Evolutionary conservation across 805 yeast genomes (phyloP), one percentile per base, ranked within the genome.

Genomic region (Ogataea trehaloabstinens): DNA sequence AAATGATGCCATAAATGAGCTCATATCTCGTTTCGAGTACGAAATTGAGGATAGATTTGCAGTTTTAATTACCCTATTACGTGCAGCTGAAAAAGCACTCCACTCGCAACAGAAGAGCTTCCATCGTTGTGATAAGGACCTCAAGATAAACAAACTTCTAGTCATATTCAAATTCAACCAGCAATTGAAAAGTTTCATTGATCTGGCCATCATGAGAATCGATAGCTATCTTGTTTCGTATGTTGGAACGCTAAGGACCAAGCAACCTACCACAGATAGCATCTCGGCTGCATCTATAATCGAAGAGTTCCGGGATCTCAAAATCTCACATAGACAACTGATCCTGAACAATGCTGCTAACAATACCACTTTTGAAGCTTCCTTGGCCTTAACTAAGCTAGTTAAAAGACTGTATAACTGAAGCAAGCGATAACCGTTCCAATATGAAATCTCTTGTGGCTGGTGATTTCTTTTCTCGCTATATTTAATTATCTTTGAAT

Each of bases 11-110:
- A 33, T 51, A 7, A 41, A 48, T 13, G 35, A 41, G 19, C 31
- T 42, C 13, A 37, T 49, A 2, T 33, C 44, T 5, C 42, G 43
- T 1, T 52, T 52, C 22, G 58, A 55, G 20, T 39, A 45, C 31
- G 25, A 21, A 8, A 17, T 54, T 2, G 46, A 34, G 4, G 37
- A 43, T 8, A 37, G 31, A 11, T 19, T 44, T 3, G 29, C 34
- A 17, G 35, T 42, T 21, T 11, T 53, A 4, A 37, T 38, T 13
- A 18, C 28, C 13, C 12, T 13, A 10, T 16, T 42, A 8, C 38
- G 36, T 15, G 12, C n/a, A 4, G 19, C 33, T 10, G 12, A 21
- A 3, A 28, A 31, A 12, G 28, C 17, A n/a, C 4, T 39, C n/a
- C 22, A 18, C 13, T 33, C 36, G 15, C 35, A 37, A 16, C 31